Base-by-base conservation (phyloP, 148 eudicot species). In the Agrostemma githago region DNA sequence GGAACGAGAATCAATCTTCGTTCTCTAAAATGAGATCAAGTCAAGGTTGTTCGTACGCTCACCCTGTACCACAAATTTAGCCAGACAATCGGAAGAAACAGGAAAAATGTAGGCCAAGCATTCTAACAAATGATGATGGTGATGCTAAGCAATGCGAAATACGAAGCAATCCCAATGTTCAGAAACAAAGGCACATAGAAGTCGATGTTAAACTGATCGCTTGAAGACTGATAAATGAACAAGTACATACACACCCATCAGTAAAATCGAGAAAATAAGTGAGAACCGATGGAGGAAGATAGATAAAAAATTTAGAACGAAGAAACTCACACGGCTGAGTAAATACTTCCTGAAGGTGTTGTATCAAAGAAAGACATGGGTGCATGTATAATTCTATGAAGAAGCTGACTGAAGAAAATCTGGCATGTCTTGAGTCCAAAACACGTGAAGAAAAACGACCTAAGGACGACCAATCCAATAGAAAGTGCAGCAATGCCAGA, bases 301-400 rank as follows among this genome's bases (percentile, higher is more conserved):
- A 1, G 1, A 42, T 19, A 43, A 4, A 66, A 75, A 44, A 5
- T 7, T 67, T 19, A 1, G 71, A 26, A 26, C 34, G 34, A 26
- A 26, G 34, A 79, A 46, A 20, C 68, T 88, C 84, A 94, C 98
- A 96, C 98, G 87, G 80, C 90, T 95, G 39, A 95, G 81, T 66
- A n/a, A n/a, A 95, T 89, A 83, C 98, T 90, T 79, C 98, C 98
- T 0, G 98, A 95, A 70, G 98, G 98, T 53, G 97, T 95, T 39
- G 98, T 92, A 76, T 95, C 98, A 63, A 95, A 95, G 82, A 95
- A 95, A 44, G 97, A 84, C 97, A 95, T 95, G 72, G 98, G 98
- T 78, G 98, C 98, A 72, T 86, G 97, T 64, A 95, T 70, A 66
- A 95, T 83, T 83, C 93, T 87, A 65, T 66, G 74, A 60, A 95